Evolutionary conservation across 1,284 basidiomycete species (phyloP).

Genomic region (Leccinum angustisporum): DNA sequence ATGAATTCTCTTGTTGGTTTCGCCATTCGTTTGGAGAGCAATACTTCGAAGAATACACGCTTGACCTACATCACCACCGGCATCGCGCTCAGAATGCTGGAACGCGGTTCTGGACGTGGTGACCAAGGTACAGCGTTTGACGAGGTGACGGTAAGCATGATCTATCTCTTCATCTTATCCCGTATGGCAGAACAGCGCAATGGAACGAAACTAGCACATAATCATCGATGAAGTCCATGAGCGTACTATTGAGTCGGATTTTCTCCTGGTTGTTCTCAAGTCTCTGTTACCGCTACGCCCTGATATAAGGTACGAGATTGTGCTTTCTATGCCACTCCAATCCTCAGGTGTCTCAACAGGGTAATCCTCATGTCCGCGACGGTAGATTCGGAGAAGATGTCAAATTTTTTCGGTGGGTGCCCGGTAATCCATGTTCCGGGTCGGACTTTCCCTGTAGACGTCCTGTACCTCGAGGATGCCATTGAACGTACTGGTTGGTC

Average conservation of each 20-base stretch:
- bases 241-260: conserved; percentile 96
- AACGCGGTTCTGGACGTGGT: conserved; percentile 66
- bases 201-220: conserved; percentile 37
- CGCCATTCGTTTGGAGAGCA: conserved; percentile 91
- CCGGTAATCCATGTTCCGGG: conserved; percentile 90
- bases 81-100: conserved; percentile 96
- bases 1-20: conserved; percentile 87
- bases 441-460: conserved; percentile 94
- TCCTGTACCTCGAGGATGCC: conserved; percentile 90
- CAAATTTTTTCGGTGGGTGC: conserved; percentile 90
- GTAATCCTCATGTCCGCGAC: conserved; percentile 98
- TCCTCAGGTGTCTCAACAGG: conserved; percentile 40
- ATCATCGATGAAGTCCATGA: conserved; percentile 89
- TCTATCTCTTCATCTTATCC: neutral
- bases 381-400: conserved; percentile 92
- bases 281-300: conserved; percentile 79
- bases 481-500: conserved; percentile 86
- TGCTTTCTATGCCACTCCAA: neutral
- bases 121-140: conserved; percentile 82
- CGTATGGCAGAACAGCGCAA: conserved; percentile 6
- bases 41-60: conserved; percentile 79
- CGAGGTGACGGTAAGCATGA: conserved; percentile 77
- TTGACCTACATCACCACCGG: conserved; percentile 91
- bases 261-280: conserved; percentile 93
- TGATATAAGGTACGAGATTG: conserved; percentile 69